A percentile compares a stretch with the other conserved stretches of the same genome.
Conservation (phyloP, 2,329 filamentous ascomycete species). For the Teratosphaeria epicoccoides region DNA sequence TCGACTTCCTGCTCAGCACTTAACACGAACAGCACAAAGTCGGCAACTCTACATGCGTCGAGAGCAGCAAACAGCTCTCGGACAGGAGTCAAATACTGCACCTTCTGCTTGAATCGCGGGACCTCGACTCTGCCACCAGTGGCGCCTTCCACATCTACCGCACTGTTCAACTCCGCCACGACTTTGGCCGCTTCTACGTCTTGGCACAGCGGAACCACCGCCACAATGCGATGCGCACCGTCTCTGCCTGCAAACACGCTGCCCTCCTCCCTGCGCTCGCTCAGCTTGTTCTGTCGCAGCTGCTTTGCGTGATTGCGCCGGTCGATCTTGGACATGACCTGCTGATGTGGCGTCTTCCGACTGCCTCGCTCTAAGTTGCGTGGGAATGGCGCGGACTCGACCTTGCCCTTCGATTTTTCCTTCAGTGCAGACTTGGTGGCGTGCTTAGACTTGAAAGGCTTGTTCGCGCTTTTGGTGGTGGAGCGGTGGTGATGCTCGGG, state of each 20-base stretch:
- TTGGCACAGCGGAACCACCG: slow-evolving; percentile 71
- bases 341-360: slow-evolving; percentile 85
- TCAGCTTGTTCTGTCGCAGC: slow-evolving; percentile 70
- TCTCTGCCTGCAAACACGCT: slow-evolving; percentile 78
- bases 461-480: slow-evolving; percentile 80
- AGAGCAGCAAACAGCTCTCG: slow-evolving; percentile 66
- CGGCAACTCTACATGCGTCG: slow-evolving; percentile 77
- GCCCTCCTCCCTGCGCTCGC: slow-evolving; percentile 67
- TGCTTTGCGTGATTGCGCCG: slow-evolving; percentile 92
- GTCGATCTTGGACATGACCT: slow-evolving; percentile 95
- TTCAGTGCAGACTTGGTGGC: slow-evolving; percentile 79
- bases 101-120: slow-evolving; percentile 87
- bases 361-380: slow-evolving; percentile 51
- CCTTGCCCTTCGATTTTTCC: slow-evolving; percentile 77
- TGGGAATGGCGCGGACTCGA: slow-evolving; percentile 36
- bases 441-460: slow-evolving; percentile 86
- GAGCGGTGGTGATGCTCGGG: slow-evolving; percentile 76
- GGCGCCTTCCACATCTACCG: slow-evolving; percentile 63
- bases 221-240: slow-evolving; percentile 78
- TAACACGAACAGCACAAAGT: slow-evolving; percentile 81
- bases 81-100: slow-evolving; percentile 71
- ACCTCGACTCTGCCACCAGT: slow-evolving; percentile 49
- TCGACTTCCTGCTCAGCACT: slow-evolving; percentile 79
- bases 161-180: slow-evolving; percentile 60
- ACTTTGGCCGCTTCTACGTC: slow-evolving; percentile 59